Base-by-base conservation (phyloP, 2,329 filamentous ascomycete genomes). In the Coleophoma eucalyptorum region DNA sequence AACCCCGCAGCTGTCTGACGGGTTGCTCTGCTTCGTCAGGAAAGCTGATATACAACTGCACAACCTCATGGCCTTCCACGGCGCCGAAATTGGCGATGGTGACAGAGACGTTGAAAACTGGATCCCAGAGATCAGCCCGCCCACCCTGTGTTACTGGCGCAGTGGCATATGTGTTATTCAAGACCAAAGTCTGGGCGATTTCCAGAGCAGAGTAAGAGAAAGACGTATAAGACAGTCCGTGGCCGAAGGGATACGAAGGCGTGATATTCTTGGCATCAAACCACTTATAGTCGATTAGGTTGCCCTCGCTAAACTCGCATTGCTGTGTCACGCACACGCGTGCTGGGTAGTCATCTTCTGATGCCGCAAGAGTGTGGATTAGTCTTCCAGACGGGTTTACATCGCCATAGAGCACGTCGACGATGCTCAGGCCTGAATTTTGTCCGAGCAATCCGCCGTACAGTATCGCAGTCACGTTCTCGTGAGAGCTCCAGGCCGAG, bases 391-490 rank as follows among this genome's bases (percentile, higher is more conserved):
- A 46, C 4, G 81, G 81, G 65, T 83, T 82, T 54, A 78, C 74
- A 45, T 72, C 72, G 45, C 81, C 81, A 57, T 79, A 84, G 20
- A 85, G 72, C 13, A 84, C 70, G 57, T 83, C 79, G 6, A 74
- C 75, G 45, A 84, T 76, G 1, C 87, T 77, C 63, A 90, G 87
- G 41, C 90, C 90, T n/a, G 84, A 87, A 66, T 95, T 86, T 64
- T 94, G 85, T 10, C 90, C 90, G 0, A 89, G 89, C n/a, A 90
- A 70, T 60, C 87, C 87, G 21, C 88, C 88, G 78, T 86, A 92
- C 3, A 94, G 65, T 48, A 94, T 89, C 41, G 88, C 90, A 1
- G 87, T 90, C 46, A 94, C 78, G 68, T 94, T 94, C 42, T 82
- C 79, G 68, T 84, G 83, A 49, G 87, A 70, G 61, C 87, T 83